phyloP scores from a whole-genome alignment of 192 early-diverging fungal genomes.

The Linnemannia schmuckeri region DNA sequence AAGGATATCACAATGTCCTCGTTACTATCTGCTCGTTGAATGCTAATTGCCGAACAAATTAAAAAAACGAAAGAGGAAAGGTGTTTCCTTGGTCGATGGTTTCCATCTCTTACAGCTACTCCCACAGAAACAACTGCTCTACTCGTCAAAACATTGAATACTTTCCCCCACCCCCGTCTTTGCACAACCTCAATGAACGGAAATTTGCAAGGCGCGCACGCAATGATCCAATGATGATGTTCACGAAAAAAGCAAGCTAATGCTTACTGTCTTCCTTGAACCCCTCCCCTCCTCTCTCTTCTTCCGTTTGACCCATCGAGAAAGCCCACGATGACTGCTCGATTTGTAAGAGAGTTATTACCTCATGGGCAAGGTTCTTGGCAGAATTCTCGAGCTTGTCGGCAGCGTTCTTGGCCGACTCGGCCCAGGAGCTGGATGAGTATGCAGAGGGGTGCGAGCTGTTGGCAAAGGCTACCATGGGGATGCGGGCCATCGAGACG shows the following conservation, averaged over 20 bases:
- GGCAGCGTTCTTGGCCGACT: conserved; percentile 37
- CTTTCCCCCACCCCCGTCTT: too few species aligned
- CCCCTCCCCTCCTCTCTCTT: background rate
- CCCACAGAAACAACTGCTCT: too few species aligned
- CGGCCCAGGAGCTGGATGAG: conserved; percentile 53
- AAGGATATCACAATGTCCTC: background rate
- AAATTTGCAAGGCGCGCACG: too few species aligned
- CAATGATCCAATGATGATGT: too few species aligned
- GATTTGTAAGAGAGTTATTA: background rate
- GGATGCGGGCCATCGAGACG: conserved; percentile 52
- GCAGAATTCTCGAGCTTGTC: conserved; percentile 45
- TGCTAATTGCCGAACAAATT: background rate
- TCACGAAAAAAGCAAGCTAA: too few species aligned
- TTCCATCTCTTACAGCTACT: too few species aligned
- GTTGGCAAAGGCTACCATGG: conserved; percentile 52
- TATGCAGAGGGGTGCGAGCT: conserved; percentile 48
- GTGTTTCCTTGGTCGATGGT: too few species aligned
- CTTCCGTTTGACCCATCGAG: background rate
- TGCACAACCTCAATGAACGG: background rate
- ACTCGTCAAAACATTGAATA: too few species aligned
- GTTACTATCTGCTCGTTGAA: background rate
- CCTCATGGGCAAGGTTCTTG: conserved; percentile 31
- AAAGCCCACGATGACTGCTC: background rate
- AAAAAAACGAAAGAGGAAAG: background rate
- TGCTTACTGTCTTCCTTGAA: too few species aligned